A percentile compares a stretch with the other conserved stretches of the same genome.
Evolutionary conservation across 495 filamentous ascomycete genomes (phyloP).

Genomic region (Apodospora peruviana): DNA sequence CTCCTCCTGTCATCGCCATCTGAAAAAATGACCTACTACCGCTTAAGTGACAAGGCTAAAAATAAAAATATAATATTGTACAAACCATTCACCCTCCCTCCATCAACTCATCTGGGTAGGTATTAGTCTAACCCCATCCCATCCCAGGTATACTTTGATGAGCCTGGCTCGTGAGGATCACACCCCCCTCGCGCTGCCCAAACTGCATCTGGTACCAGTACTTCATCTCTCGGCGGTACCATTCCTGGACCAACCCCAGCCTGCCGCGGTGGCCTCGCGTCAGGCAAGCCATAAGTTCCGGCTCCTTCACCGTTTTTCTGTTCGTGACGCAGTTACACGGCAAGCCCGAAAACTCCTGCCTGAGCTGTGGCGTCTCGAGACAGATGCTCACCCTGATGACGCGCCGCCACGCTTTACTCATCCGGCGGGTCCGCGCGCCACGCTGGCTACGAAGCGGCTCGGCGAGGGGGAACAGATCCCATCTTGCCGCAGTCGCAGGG

Average conservation of each 20-base stretch:
- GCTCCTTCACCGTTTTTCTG: neutral
- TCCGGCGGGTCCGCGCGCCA: neutral
- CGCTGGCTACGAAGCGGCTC: neutral
- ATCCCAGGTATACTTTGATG: too few species aligned
- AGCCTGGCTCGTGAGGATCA: too few species aligned
- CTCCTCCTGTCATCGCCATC: too few species aligned
- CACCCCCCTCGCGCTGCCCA: too few species aligned
- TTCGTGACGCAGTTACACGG: neutral
- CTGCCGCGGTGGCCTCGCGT: neutral
- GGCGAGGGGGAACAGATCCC: neutral
- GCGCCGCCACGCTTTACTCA: neutral
- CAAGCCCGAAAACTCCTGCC: neutral
- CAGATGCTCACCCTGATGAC: conserved; percentile 4
- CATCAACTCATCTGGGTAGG: too few species aligned
- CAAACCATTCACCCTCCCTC: too few species aligned
- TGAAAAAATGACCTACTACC: too few species aligned
- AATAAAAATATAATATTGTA: too few species aligned
- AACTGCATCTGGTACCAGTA: too few species aligned
- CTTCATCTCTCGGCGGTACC: neutral
- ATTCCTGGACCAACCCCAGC: neutral
- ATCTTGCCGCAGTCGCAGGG: neutral
- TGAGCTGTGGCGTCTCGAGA: neutral
- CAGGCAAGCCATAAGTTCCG: conserved; percentile 1
- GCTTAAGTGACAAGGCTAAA: too few species aligned
- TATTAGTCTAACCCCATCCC: too few species aligned